Percentiles rank a stretch among this genome's conserved stretches.
These are phyloP conservation scores for Aspergillus puulaauensis DNA, from an alignment of 2,329 filamentous ascomycete genomes.

Conservation along the genomic window DNA sequence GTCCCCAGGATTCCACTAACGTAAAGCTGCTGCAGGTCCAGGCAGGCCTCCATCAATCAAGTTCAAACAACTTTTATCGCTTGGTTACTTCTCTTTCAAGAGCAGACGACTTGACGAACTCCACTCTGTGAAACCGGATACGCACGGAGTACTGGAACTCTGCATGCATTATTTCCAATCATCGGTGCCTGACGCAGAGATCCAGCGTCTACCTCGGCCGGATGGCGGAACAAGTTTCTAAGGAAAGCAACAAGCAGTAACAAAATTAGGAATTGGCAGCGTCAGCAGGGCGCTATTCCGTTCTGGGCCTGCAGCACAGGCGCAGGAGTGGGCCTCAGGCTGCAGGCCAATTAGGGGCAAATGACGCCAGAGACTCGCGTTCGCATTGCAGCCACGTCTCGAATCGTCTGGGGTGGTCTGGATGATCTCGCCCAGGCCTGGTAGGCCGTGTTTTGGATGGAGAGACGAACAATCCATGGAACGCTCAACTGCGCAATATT, in stretches of 20 bases:
- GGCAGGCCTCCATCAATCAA: constrained; percentile 16
- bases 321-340: constrained; percentile 18
- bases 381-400: constrained; percentile 1
- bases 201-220: neutral
- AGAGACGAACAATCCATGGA: constrained; percentile 3
- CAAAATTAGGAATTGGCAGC: neutral
- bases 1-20: constrained; percentile 12
- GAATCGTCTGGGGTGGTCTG: constrained; percentile 10
- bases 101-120: neutral
- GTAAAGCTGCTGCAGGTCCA: constrained; percentile 24
- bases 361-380: constrained; percentile 32
- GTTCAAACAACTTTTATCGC: constrained; percentile 3
- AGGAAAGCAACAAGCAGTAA: neutral
- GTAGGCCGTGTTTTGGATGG: constrained; percentile 1
- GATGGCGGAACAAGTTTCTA: constrained; percentile 22
- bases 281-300: constrained; percentile 21
- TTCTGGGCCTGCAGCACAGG: constrained; percentile 24
- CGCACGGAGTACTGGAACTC: neutral
- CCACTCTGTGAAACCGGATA: constrained; percentile 6
- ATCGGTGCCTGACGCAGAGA: neutral
- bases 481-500: neutral
- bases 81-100: neutral
- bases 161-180: neutral
- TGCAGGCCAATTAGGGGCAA: constrained; percentile 21
- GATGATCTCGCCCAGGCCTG: constrained; percentile 9